A percentile compares a stretch with the other conserved stretches of the same genome.
These are phyloP conservation scores for Colletotrichum sp. DNA, from an alignment of 2,329 filamentous ascomycete species.

Conservation along the genomic window DNA sequence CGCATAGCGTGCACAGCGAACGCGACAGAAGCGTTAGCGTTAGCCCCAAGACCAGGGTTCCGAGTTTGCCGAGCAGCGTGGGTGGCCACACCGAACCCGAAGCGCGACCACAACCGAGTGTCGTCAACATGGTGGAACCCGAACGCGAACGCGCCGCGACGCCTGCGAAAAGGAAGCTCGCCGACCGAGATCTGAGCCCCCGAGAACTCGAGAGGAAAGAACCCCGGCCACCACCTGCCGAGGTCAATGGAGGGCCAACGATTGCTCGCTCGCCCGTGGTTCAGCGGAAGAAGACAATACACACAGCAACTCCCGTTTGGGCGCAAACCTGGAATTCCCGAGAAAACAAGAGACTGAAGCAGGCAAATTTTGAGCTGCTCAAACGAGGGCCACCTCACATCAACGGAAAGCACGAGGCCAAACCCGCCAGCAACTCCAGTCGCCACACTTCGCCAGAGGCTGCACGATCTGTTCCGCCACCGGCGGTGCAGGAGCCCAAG, in stretches of 20 bases:
- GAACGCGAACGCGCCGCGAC: conserved; percentile 39
- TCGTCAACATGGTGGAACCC: conserved; percentile 28
- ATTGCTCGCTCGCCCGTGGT: conserved; percentile 26
- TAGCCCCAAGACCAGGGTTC: conserved; percentile 76
- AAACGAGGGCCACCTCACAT: conserved; percentile 37
- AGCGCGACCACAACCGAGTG: conserved; percentile 16
- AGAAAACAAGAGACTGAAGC: conserved; percentile 40
- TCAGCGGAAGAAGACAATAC: conserved; percentile 44
- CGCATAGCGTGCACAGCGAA: conserved; percentile 64
- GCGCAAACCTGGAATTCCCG: conserved; percentile 45
- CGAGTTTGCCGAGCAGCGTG: conserved; percentile 53
- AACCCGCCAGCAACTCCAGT: conserved; percentile 38
- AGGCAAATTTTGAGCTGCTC: conserved; percentile 52
- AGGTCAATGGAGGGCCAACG: conserved; percentile 47
- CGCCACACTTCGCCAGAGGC: conserved; percentile 54
- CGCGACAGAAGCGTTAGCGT: conserved; percentile 76
- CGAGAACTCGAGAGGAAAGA: conserved; percentile 57
- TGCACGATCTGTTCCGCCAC: conserved; percentile 32
- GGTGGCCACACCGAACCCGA: conserved; percentile 28
- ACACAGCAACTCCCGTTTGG: conserved; percentile 51
- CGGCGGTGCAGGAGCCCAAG: conserved; percentile 25
- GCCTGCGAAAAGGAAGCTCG: conserved; percentile 53
- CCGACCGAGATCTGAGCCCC: conserved; percentile 51
- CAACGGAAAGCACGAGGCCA: conserved; percentile 43
- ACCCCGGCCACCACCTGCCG: conserved; percentile 52